Conservation (phyloP, 805 yeast species). For the Jamesozyma hellenica region DNA sequence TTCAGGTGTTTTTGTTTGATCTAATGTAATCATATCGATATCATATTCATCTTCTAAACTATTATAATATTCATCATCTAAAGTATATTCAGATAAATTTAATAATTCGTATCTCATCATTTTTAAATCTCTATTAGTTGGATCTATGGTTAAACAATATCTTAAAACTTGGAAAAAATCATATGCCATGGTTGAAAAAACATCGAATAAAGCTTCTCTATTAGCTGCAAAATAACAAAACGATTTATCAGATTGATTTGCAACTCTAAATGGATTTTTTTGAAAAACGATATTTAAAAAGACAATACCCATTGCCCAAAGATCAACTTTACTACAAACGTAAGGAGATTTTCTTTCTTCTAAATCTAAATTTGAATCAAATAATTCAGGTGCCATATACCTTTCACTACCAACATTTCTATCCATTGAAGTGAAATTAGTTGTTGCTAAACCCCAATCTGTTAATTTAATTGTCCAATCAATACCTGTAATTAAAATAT, state of each 20-base stretch:
- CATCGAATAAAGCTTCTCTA: conserved; percentile 83
- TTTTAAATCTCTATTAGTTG: conserved; percentile 63
- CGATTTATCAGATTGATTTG: conserved; percentile 69
- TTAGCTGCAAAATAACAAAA: conserved; percentile 79
- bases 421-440: conserved; percentile 44
- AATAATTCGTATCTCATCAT: conserved; percentile 51
- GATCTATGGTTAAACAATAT: conserved; percentile 72
- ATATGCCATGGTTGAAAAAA: conserved; percentile 78
- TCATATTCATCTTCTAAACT: conserved; percentile 31
- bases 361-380: conserved; percentile 39
- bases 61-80: conserved; percentile 62
- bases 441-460: conserved; percentile 68
- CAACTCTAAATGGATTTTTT: conserved; percentile 76
- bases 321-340: conserved; percentile 72
- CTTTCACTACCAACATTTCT: conserved; percentile 85
- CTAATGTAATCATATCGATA: conserved; percentile 22
- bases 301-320: conserved; percentile 85
- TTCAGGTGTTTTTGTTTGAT: not conserved
- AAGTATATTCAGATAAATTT: conserved; percentile 58
- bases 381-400: conserved; percentile 91
- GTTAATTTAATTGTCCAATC: conserved; percentile 53
- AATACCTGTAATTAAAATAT: conserved; percentile 46
- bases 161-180: conserved; percentile 82
- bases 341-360: conserved; percentile 43
- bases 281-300: conserved; percentile 78